phyloP scores from a whole-genome alignment of 208 protist genomes.

The Leishmania braziliensis region DNA sequence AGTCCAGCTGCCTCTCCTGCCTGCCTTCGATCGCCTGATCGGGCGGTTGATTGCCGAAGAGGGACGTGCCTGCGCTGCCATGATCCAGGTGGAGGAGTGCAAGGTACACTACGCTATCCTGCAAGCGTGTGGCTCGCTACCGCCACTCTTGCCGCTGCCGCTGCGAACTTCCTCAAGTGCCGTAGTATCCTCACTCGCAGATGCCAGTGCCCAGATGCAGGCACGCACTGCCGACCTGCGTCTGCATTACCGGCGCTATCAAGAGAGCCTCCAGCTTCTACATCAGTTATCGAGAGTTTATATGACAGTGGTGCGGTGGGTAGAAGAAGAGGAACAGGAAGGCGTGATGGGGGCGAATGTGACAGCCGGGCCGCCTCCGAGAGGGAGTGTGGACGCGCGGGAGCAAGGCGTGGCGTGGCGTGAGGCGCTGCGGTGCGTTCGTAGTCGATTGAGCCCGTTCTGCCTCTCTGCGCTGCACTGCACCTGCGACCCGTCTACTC shows the following conservation, averaged over 20 bases:
- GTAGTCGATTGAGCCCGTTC: constrained; percentile 23
- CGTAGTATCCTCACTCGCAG: not conserved
- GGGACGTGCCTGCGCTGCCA: constrained; percentile 37
- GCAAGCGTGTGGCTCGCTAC: constrained; percentile 18
- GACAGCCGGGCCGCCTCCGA: not conserved
- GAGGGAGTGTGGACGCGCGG: not conserved
- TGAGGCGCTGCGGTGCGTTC: constrained; percentile 13
- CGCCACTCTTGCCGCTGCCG: constrained; percentile 9
- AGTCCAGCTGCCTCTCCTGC: constrained; percentile 8
- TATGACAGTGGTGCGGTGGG: constrained; percentile 22
- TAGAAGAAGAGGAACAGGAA: constrained; percentile 22
- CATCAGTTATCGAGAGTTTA: constrained; percentile 18
- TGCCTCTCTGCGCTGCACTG: constrained; percentile 21
- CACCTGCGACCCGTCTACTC: not conserved
- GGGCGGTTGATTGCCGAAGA: constrained; percentile 20
- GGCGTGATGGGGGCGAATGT: not conserved
- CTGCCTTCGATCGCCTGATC: constrained; percentile 18
- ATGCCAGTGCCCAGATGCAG: not conserved
- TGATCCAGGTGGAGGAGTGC: constrained; percentile 51
- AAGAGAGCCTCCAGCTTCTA: constrained; percentile 26
- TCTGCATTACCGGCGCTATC: constrained; percentile 27
- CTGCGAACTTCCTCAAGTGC: not conserved
- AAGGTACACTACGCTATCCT: constrained; percentile 46
- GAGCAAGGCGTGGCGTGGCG: constrained; percentile 1
- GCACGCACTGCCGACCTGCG: constrained; percentile 20